Conservation (phyloP, 2,329 filamentous ascomycete species). For the Emericellopsis cladophorae region DNA sequence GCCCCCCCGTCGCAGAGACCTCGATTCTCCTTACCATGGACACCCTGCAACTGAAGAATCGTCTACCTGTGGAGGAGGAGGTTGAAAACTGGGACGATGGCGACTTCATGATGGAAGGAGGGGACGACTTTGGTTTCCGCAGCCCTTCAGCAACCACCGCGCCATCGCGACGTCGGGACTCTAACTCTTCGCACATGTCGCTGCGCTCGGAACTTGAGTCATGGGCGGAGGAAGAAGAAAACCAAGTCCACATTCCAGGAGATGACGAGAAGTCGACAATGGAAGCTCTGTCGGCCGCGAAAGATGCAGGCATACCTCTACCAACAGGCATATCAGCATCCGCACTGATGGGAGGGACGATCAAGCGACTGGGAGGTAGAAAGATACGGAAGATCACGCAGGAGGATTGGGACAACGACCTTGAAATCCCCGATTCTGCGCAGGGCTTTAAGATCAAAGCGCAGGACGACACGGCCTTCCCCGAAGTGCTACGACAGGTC, state of each 20-base stretch:
- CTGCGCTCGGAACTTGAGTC: slow-evolving; percentile 74
- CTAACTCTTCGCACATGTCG: slow-evolving; percentile 70
- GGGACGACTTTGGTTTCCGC: slow-evolving; percentile 49
- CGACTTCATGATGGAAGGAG: slow-evolving; percentile 53
- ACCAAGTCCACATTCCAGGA: slow-evolving; percentile 71
- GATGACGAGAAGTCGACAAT: slow-evolving; percentile 75
- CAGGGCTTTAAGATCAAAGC: slow-evolving; percentile 53
- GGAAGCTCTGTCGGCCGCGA: slow-evolving; percentile 78
- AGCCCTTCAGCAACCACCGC: slow-evolving; percentile 26
- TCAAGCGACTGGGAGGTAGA: slow-evolving; percentile 72
- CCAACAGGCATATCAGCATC: slow-evolving; percentile 79
- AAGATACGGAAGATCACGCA: slow-evolving; percentile 62
- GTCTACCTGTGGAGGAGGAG: slow-evolving; percentile 41
- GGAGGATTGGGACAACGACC: slow-evolving; percentile 72
- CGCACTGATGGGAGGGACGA: slow-evolving; percentile 81
- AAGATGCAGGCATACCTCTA: slow-evolving; percentile 82
- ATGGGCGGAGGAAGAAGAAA: slow-evolving; percentile 69
- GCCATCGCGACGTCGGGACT: slow-evolving; percentile 50
- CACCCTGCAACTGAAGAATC: slow-evolving; percentile 37
- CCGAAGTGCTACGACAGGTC: slow-evolving; percentile 56
- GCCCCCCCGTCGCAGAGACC: neutral
- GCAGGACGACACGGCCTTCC: slow-evolving; percentile 47
- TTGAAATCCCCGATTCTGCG: slow-evolving; percentile 51
- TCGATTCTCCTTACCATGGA: slow-evolving; percentile 30
- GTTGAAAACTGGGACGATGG: slow-evolving; percentile 75